These are phyloP conservation scores for Oryza nivara DNA, from an alignment of 176 grass and related monocot species.

Conservation along the genomic window DNA sequence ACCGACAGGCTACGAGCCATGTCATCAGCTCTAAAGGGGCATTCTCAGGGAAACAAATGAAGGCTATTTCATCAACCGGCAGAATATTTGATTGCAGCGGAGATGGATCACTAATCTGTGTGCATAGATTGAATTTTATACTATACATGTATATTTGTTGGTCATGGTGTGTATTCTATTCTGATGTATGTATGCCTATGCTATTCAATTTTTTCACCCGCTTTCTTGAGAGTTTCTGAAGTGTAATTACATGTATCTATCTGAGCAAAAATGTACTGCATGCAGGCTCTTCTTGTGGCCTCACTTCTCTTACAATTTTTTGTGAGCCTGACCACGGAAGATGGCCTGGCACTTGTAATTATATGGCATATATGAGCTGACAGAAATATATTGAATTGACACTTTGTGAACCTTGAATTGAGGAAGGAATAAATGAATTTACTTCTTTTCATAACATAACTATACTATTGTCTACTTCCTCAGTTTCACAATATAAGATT, in stretches of 20 bases:
- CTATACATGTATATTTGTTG: conserved; percentile 42
- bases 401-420: conserved; percentile 11
- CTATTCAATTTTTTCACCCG: conserved; percentile 8
- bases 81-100: conserved; percentile 24
- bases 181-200: conserved; percentile 15
- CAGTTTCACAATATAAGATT: too few species aligned
- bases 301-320: conserved; percentile 13
- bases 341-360: conserved; percentile 36
- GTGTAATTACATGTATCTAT: conserved; percentile 41
- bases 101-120: conserved; percentile 44
- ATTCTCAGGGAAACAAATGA: conserved; percentile 36
- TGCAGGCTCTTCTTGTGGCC: conserved; percentile 31
- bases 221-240: conserved; percentile 32
- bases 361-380: conserved; percentile 21
- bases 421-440: conserved; percentile 4
- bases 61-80: background rate
- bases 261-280: conserved; percentile 20
- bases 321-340: conserved; percentile 33
- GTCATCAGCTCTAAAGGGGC: conserved; percentile 51
- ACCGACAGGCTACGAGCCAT: conserved; percentile 79
- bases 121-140: conserved; percentile 49
- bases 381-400: conserved; percentile 10
- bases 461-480: background rate
- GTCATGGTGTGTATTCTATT: conserved; percentile 44
- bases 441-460: background rate